Evolutionary conservation across 106 monocot genomes (phyloP).

Genomic region (Acanthochlamys bracteata): DNA sequence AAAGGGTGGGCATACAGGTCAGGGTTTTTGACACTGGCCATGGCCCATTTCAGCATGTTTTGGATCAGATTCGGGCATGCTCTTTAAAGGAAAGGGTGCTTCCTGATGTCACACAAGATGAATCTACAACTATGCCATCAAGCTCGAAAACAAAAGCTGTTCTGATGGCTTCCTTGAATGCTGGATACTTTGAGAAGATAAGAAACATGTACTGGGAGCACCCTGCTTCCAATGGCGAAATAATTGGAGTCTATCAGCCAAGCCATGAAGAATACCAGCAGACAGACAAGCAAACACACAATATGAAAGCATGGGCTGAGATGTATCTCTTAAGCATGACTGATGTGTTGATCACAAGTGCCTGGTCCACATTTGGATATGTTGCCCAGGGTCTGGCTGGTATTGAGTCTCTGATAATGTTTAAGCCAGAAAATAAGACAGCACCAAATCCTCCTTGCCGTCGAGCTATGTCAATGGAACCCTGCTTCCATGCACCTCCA

Average conservation of each 20-base stretch:
- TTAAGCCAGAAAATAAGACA: slow-evolving; percentile 12
- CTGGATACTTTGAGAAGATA: slow-evolving; percentile 22
- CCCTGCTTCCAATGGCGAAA: slow-evolving; percentile 28
- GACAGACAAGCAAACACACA: slow-evolving; percentile 24
- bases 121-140: slow-evolving; percentile 1
- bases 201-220: slow-evolving; percentile 31
- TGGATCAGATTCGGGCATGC: slow-evolving; percentile 32
- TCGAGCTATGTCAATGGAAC: slow-evolving; percentile 34
- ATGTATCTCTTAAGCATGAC: slow-evolving; percentile 30
- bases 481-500: slow-evolving; percentile 38
- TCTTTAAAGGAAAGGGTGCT: slow-evolving; percentile 27
- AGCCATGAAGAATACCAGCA: slow-evolving; percentile 40
- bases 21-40: slow-evolving; percentile 42
- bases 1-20: slow-evolving; percentile 66
- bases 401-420: no score
- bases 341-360: slow-evolving; percentile 20
- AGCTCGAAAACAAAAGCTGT: slow-evolving; percentile 21
- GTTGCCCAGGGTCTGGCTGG: slow-evolving; percentile 34
- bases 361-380: slow-evolving; percentile 36
- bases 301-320: slow-evolving; percentile 34
- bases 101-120: slow-evolving; percentile 23
- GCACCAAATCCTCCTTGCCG: slow-evolving; percentile 16
- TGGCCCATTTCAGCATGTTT: slow-evolving; percentile 36
- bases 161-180: slow-evolving; percentile 27
- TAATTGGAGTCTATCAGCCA: slow-evolving; percentile 40